Conservation (phyloP, 73 alveolate genomes). For the Symbiodinium natans region DNA sequence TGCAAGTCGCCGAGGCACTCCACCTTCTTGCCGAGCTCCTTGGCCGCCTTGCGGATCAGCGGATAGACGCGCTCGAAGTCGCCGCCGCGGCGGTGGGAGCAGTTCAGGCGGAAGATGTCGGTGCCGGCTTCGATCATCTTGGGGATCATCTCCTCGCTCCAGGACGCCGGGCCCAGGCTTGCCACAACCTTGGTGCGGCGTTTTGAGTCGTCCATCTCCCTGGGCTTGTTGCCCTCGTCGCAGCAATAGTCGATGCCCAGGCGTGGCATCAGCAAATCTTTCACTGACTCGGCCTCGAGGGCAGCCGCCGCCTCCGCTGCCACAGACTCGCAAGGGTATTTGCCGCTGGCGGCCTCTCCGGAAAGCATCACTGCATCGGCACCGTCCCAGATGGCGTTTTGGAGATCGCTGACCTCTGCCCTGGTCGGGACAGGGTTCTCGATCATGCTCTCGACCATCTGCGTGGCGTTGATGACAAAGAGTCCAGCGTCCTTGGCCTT, state of each 20-base stretch:
- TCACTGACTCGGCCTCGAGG: constrained; percentile 58
- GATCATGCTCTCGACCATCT: constrained; percentile 98
- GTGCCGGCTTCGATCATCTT: constrained; percentile 92
- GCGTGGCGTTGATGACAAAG: constrained; percentile 98
- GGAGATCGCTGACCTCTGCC: not conserved
- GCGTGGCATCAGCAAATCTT: constrained; percentile 27
- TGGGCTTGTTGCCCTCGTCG: constrained; percentile 81
- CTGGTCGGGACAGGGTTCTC: not conserved
- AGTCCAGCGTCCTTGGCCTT: constrained; percentile 87
- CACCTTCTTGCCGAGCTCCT: constrained; percentile 65
- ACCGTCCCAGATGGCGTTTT: constrained; percentile 3
- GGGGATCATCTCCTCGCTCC: constrained; percentile 85
- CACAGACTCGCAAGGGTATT: not conserved
- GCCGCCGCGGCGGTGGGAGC: constrained; percentile 93
- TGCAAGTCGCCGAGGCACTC: constrained; percentile 74
- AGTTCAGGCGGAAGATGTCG: constrained; percentile 89
- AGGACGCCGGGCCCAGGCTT: constrained; percentile 70
- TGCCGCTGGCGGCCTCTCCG: constrained; percentile 8
- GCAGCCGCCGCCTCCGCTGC: constrained; percentile 94
- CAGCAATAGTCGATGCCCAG: constrained; percentile 59
- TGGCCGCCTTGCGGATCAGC: constrained; percentile 64
- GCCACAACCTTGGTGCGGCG: constrained; percentile 92
- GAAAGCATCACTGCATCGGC: constrained; percentile 94
- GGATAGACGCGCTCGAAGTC: constrained; percentile 92
- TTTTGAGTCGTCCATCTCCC: constrained; percentile 78